Conservation (phyloP, 495 filamentous ascomycete genomes). For the Trichocladium antarcticum region DNA sequence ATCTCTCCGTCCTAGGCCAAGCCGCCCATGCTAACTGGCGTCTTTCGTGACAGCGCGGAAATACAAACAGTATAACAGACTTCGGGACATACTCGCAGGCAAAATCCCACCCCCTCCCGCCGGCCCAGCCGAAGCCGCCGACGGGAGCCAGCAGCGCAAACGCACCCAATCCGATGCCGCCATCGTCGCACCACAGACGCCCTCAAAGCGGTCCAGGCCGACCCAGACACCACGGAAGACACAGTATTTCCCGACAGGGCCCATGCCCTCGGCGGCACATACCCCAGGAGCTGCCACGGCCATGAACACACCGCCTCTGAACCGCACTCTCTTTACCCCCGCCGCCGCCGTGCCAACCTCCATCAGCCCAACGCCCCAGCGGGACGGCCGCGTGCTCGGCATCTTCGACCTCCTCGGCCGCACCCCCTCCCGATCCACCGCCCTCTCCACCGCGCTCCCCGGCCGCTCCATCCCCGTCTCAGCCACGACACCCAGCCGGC, state of each 20-base stretch:
- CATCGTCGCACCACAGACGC: constrained; percentile 31
- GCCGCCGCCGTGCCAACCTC: constrained; percentile 31
- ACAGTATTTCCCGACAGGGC: constrained; percentile 2
- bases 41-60: constrained; percentile 51
- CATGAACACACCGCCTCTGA: constrained; percentile 40
- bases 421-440: too few species aligned
- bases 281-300: constrained; percentile 40
- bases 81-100: constrained; percentile 50
- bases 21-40: not conserved
- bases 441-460: constrained; percentile 47
- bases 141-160: constrained; percentile 29
- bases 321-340: constrained; percentile 52
- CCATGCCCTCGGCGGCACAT: constrained; percentile 13
- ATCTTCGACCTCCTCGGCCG: constrained; percentile 89
- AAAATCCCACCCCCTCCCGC: constrained; percentile 31
- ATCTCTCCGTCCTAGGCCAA: not conserved
- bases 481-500: constrained; percentile 33
- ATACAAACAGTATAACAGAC: constrained; percentile 79
- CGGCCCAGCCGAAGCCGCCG: constrained; percentile 17
- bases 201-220: constrained; percentile 32
- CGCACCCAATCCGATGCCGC: constrained; percentile 28
- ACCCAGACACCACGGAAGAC: constrained; percentile 34
- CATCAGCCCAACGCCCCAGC: constrained; percentile 83
- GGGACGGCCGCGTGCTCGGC: constrained; percentile 74
- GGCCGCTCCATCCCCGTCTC: constrained; percentile 24